Conservation (phyloP, 2,329 filamentous ascomycete genomes). For the Microascus cirrosus region DNA sequence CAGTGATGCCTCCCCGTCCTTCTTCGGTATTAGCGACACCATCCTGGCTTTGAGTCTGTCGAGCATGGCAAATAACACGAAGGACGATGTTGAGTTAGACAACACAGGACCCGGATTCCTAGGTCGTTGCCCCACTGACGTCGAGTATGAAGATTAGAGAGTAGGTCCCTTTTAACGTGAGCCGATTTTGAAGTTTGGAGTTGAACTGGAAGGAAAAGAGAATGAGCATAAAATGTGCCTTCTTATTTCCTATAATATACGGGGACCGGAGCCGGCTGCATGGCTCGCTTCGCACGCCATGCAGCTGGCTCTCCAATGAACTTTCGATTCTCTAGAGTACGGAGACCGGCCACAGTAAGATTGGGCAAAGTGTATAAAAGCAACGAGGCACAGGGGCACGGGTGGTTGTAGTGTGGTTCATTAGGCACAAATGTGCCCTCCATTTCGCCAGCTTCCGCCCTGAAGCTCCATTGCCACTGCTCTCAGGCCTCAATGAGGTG, state of each 20-base stretch:
- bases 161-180: too few species aligned
- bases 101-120: too few species aligned
- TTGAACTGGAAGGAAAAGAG: too few species aligned
- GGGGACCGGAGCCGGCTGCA: background rate
- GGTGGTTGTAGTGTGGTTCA: background rate
- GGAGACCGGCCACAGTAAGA: background rate
- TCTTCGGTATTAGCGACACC: background rate
- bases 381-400: background rate
- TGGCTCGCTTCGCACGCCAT: background rate
- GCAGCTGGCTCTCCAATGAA: too few species aligned
- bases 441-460: background rate
- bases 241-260: too few species aligned
- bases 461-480: too few species aligned
- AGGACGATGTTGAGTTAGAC: too few species aligned
- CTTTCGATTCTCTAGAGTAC: background rate
- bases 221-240: too few species aligned
- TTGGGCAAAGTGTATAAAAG: background rate
- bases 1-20: background rate
- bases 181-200: too few species aligned
- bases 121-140: too few species aligned
- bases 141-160: too few species aligned
- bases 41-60: background rate
- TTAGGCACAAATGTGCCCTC: background rate
- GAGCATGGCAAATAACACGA: background rate
- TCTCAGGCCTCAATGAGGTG: too few species aligned